These are phyloP conservation scores for Bolboschoenus planiculmis DNA, from an alignment of 176 grass and related monocot genomes.

Conservation along the genomic window DNA sequence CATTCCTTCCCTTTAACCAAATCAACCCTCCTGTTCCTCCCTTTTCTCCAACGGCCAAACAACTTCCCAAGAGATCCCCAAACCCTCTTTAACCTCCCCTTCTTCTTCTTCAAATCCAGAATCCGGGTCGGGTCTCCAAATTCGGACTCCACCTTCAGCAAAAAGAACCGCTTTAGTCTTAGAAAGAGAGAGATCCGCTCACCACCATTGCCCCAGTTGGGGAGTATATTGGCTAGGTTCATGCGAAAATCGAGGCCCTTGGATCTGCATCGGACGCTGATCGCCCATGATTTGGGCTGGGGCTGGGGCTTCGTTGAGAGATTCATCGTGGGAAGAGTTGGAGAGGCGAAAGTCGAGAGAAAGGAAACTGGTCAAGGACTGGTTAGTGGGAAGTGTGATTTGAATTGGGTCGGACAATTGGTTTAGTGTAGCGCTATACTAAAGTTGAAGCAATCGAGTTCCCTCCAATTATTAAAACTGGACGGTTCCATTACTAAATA, in stretches of 20 bases:
- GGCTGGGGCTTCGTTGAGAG: background rate
- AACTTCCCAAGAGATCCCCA: background rate
- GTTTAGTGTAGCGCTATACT: too few relatives aligned
- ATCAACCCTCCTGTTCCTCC: background rate
- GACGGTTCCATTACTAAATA: background rate
- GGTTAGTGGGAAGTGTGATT: background rate
- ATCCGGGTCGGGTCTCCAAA: constrained; percentile 9
- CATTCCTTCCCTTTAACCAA: background rate
- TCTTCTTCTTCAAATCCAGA: background rate
- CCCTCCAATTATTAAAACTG: background rate
- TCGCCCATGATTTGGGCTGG: constrained; percentile 37
- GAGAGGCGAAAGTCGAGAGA: background rate
- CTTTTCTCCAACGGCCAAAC: background rate
- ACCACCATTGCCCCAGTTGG: constrained; percentile 44
- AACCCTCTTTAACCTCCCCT: constrained; percentile 1
- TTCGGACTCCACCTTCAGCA: constrained; percentile 31
- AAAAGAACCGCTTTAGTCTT: constrained; percentile 44
- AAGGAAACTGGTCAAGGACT: background rate
- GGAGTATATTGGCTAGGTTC: constrained; percentile 46
- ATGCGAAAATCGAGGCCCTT: constrained; percentile 45
- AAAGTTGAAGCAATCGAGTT: background rate
- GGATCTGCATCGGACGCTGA: constrained; percentile 45
- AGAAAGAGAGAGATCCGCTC: constrained; percentile 56
- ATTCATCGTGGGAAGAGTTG: background rate
- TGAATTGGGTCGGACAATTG: background rate